phyloP scores from a whole-genome alignment of 495 filamentous ascomycete species.

The Penicillium subrubescens region DNA sequence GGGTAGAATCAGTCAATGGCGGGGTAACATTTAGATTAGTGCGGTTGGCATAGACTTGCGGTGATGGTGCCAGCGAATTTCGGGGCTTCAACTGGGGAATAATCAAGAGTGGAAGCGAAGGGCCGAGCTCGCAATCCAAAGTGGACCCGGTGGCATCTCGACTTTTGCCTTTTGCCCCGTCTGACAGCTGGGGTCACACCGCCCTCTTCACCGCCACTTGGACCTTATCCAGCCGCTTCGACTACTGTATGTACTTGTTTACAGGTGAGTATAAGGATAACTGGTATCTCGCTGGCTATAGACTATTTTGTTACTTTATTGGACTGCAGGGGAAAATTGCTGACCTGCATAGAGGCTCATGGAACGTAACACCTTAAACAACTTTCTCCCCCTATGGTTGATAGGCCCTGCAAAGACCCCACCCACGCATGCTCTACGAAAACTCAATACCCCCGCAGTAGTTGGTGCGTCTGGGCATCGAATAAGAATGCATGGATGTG shows the following conservation, averaged over 20 bases:
- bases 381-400: neutral
- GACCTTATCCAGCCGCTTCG: neutral
- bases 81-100: neutral
- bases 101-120: neutral
- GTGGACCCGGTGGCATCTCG: conserved; percentile 30
- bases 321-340: neutral
- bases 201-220: conserved; percentile 25
- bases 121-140: conserved; percentile 7
- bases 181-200: conserved; percentile 29
- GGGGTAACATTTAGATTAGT: neutral
- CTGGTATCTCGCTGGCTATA: too few species aligned
- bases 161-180: neutral
- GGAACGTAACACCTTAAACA: neutral
- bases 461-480: too few species aligned
- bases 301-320: neutral
- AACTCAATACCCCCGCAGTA: too few species aligned
- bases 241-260: neutral
- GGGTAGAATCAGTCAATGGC: neutral
- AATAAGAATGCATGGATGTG: too few species aligned
- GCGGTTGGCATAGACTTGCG: neutral
- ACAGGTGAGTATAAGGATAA: neutral
- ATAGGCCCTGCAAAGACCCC: too few species aligned
- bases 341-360: neutral
- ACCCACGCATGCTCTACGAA: too few species aligned
- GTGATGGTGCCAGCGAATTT: neutral